A percentile compares a stretch with the other conserved stretches of the same genome.
These are phyloP conservation scores for Coprinopsis cinerea DNA, from an alignment of 768 basidiomycete genomes.

Conservation along the genomic window DNA sequence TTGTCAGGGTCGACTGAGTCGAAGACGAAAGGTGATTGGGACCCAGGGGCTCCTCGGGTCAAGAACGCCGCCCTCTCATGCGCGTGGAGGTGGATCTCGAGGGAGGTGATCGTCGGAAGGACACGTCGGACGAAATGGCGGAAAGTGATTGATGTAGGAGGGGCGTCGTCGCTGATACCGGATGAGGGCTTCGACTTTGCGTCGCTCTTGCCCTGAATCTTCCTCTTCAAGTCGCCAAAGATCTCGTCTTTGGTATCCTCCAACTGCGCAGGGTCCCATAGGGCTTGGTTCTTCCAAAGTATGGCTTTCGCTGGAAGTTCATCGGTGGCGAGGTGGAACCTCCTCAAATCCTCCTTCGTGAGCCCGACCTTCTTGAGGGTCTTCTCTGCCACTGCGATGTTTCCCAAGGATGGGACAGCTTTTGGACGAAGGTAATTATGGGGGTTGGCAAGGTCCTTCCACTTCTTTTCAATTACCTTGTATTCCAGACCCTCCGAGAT, in stretches of 20 bases:
- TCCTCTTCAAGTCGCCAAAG: not conserved
- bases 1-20: not conserved
- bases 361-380: not conserved
- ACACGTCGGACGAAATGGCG: not conserved
- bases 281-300: not conserved
- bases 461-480: not conserved
- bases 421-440: conserved; percentile 2
- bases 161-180: no score
- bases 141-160: not conserved
- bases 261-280: not conserved
- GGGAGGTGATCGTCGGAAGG: not conserved
- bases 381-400: conserved; percentile 2
- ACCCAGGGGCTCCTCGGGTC: not conserved
- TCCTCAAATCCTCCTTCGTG: conserved; percentile 1
- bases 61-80: not conserved
- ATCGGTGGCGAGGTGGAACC: conserved; percentile 1
- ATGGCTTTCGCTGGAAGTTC: not conserved
- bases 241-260: not conserved
- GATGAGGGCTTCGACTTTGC: no score
- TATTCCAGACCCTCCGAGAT: not conserved
- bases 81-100: not conserved
- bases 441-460: conserved; percentile 1
- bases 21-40: not conserved
- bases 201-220: no score
- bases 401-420: not conserved